Evolutionary conservation across 495 filamentous ascomycete species (phyloP).

Genomic region (Trichoderma virens): DNA sequence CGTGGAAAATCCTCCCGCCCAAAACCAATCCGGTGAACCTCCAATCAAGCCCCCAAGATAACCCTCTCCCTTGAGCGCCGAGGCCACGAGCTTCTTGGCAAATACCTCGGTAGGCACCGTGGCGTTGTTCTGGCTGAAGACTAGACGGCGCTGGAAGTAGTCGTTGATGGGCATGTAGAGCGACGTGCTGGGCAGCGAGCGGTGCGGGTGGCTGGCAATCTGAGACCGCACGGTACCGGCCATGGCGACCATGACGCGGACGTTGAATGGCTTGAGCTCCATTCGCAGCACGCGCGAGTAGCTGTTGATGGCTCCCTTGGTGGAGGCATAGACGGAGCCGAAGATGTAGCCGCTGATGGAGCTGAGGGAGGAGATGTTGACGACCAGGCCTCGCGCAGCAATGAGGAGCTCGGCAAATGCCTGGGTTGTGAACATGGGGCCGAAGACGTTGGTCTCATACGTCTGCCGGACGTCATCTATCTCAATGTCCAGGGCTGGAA

Average conservation of each 20-base stretch:
- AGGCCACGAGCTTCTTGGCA: conserved; percentile 27
- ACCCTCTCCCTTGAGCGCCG: conserved; percentile 30
- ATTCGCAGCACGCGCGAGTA: conserved; percentile 46
- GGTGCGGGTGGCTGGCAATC: conserved; percentile 31
- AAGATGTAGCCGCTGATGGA: conserved; percentile 39
- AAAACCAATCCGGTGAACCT: conserved; percentile 41
- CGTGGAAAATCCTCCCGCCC: conserved; percentile 31
- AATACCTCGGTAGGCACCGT: conserved; percentile 34
- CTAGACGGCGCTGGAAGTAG: conserved; percentile 35
- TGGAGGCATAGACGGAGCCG: conserved; percentile 43
- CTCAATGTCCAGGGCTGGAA: conserved; percentile 46
- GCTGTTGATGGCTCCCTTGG: conserved; percentile 43
- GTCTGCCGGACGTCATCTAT: conserved; percentile 43
- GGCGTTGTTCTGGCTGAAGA: conserved; percentile 36
- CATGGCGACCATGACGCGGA: conserved; percentile 47
- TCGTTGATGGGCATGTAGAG: conserved; percentile 33
- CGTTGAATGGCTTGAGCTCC: conserved; percentile 46
- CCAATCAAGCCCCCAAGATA: conserved; percentile 30
- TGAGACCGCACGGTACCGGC: conserved; percentile 42
- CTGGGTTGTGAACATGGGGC: conserved; percentile 45
- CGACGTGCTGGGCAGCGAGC: conserved; percentile 29
- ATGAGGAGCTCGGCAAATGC: conserved; percentile 48
- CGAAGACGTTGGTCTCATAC: conserved; percentile 59
- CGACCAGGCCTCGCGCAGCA: conserved; percentile 43
- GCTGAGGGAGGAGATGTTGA: conserved; percentile 47